Evolutionary conservation across 2,329 filamentous ascomycete species (phyloP).

Genomic region (Fonsecaea multimorphosa): DNA sequence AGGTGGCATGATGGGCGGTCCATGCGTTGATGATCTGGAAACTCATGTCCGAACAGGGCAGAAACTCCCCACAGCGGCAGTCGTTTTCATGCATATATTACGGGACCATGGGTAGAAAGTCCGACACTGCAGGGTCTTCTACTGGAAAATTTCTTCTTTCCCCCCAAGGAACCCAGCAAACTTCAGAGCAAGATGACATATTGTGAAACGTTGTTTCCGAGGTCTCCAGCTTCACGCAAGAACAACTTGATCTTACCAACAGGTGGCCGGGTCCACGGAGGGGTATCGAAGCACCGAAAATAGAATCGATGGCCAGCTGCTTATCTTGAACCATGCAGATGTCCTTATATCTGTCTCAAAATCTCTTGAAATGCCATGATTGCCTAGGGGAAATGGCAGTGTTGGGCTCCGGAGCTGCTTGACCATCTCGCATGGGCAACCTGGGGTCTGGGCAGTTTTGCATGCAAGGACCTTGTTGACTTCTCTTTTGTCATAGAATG

Average conservation of each 20-base stretch:
- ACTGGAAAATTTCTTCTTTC: not conserved
- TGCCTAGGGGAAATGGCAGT: not conserved
- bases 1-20: not conserved
- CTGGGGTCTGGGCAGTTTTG: no score
- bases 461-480: not conserved
- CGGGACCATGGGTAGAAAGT: not conserved
- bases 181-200: conserved; percentile 1
- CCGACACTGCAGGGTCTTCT: not conserved
- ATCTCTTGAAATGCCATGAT: not conserved
- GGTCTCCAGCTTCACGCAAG: not conserved
- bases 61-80: not conserved
- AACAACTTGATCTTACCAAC: not conserved
- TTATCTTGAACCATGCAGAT: not conserved
- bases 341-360: not conserved
- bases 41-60: not conserved
- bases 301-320: not conserved
- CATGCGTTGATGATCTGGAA: conserved; percentile 2
- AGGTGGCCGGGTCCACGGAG: not conserved
- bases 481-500: not conserved
- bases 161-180: not conserved
- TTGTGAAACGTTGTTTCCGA: not conserved
- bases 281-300: not conserved
- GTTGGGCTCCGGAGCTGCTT: not conserved
- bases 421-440: not conserved
- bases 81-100: conserved; percentile 4